Conservation (phyloP, 106 monocot species). For the Chionographis japonica region DNA sequence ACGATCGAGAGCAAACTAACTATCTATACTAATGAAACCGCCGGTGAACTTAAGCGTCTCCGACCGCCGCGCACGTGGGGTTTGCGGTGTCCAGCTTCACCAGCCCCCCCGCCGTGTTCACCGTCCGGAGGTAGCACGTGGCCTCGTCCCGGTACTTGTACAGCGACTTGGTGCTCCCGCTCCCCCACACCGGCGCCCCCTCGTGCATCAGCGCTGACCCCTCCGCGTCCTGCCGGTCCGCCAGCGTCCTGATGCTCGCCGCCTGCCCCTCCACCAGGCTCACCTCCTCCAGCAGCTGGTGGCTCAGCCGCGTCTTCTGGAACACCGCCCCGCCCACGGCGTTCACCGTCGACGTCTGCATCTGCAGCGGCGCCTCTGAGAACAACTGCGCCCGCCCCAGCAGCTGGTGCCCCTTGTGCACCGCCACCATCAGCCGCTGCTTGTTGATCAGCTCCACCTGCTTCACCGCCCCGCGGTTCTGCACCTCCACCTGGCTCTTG, state of each 20-base stretch:
- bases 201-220: conserved; percentile 26
- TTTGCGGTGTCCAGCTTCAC: conserved; percentile 11
- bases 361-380: conserved; percentile 16
- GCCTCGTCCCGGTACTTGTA: conserved; percentile 24
- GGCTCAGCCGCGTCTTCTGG: conserved; percentile 29
- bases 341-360: conserved; percentile 9
- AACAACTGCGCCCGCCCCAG: conserved; percentile 14
- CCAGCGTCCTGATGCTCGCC: conserved; percentile 1
- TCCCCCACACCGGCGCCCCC: conserved; percentile 27
- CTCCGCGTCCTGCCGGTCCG: conserved; percentile 27
- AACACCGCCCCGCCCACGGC: conserved; percentile 15
- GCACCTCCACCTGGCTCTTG: conserved; percentile 33
- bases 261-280: conserved; percentile 10
- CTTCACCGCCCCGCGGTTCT: conserved; percentile 26
- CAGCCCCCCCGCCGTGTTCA: conserved; percentile 19
- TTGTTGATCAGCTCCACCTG: conserved; percentile 21
- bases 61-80: neutral
- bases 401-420: neutral
- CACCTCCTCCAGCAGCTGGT: conserved; percentile 23
- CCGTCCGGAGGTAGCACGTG: conserved; percentile 22
- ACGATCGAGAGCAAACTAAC: too few species aligned
- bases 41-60: neutral
- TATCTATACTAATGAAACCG: too few species aligned
- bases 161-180: conserved; percentile 22
- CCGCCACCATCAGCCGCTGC: conserved; percentile 1